Base-by-base conservation (phyloP, 1,139 yeast genomes). In the Pneumocystis jirovecii region DNA sequence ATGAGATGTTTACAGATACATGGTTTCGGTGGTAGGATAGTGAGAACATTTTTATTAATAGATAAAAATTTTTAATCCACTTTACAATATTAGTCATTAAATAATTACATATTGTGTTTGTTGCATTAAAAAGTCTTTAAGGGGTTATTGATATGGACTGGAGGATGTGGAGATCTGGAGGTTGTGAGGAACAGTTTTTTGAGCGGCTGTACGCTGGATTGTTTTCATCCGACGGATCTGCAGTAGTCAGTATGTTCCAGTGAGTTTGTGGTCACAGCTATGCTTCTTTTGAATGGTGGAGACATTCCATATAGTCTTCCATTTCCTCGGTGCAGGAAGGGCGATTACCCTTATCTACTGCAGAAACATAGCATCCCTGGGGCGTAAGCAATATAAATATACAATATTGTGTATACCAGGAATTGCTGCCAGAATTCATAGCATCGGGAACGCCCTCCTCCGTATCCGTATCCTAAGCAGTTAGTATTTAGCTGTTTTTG, bases 291-390 rank as follows among this genome's bases (percentile, higher is more conserved):
- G 73, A 73, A 72, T 80, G 83, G 71, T 78, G 81, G 63, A 80
- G 75, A 69, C 83, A 80, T 72, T 80, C 83, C 65, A 75, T 73
- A 74, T 80, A 81, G 71, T 80, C 83, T 65, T 77, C 81, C 44
- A 78, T 77, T 50, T 50, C 64, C 74, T 72, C 35, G 78, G 77
- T 61, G 72, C 72, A 72, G 83, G 81, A 67, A 77, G 69, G 1
- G 67, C 63, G 29, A 42, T 71, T 62, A 70, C 69, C 31, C 25
- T 34, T 50, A 2, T 25, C 57, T 25, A 6, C 12, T 25, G 21
- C 17, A 25, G 57, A 50, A 3, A 17, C n/a, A 50, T 50, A 50
- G 12, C 57, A 50, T 25, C 57, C 34, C 57, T 50, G 19, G 15
- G 2, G 15, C 44, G n/a, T 50, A 21, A 50, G 10, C 7, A 21